phyloP scores from a whole-genome alignment of 176 grass and related monocot genomes.

The Avena atlantica region DNA sequence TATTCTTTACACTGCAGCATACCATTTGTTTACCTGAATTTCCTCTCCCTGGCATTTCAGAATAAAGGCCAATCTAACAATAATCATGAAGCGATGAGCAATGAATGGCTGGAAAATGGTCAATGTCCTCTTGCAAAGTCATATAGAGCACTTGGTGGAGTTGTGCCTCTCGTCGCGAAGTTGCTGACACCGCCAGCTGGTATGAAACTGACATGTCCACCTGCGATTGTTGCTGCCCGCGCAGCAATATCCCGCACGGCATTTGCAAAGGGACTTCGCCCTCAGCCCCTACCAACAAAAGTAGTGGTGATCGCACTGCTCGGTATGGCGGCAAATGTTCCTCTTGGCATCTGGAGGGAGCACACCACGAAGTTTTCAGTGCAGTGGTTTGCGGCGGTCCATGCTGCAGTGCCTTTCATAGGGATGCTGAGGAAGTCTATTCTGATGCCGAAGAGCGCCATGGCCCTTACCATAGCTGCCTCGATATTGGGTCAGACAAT shows the following conservation, averaged over 20 bases:
- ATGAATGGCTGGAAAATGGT: constrained; percentile 79
- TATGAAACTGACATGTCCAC: constrained; percentile 73
- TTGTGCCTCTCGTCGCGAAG: constrained; percentile 80
- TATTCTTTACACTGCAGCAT: not conserved
- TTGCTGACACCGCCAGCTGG: constrained; percentile 68
- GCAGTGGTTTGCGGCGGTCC: constrained; percentile 74
- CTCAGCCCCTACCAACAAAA: constrained; percentile 71
- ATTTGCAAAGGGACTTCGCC: constrained; percentile 76
- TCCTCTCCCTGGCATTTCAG: constrained; percentile 56
- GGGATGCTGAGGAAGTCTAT: constrained; percentile 92
- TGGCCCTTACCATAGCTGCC: constrained; percentile 82
- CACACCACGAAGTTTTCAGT: constrained; percentile 78
- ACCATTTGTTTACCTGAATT: constrained; percentile 12
- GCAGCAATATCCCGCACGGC: constrained; percentile 62
- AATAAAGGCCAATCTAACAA: constrained; percentile 52
- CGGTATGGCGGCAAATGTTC: constrained; percentile 80
- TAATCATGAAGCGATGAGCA: constrained; percentile 68
- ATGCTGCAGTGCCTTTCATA: constrained; percentile 83
- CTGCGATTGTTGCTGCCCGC: constrained; percentile 69
- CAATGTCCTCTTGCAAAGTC: constrained; percentile 86
- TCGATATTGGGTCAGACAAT: constrained; percentile 81
- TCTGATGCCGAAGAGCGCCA: constrained; percentile 78
- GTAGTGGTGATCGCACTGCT: constrained; percentile 78
- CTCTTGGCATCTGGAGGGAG: constrained; percentile 88
- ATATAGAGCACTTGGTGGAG: constrained; percentile 59